These are phyloP conservation scores for Polytolypa hystricis DNA, from an alignment of 2,329 filamentous ascomycete species.

Conservation along the genomic window DNA sequence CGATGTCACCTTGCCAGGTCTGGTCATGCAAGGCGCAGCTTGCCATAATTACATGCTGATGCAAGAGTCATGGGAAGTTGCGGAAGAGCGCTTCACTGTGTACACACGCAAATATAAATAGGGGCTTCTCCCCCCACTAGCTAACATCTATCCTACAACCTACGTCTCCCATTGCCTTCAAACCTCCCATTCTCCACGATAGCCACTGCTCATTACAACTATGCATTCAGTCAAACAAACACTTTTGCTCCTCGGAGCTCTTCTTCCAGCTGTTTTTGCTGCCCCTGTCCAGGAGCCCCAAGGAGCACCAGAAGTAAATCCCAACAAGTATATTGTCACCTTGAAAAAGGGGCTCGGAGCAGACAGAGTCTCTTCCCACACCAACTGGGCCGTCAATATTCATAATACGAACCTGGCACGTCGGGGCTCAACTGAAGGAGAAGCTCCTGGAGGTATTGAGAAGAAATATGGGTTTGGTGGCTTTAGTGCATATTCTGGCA, in stretches of 20 bases:
- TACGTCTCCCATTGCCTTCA: too few species aligned
- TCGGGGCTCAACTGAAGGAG: neutral
- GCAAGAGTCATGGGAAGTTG: too few species aligned
- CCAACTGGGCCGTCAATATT: conserved; percentile 2
- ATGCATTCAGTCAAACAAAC: neutral
- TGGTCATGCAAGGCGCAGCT: too few species aligned
- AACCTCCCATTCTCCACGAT: too few species aligned
- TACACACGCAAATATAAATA: too few species aligned
- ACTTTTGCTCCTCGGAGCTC: neutral
- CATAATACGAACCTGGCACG: neutral
- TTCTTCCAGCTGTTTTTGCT: conserved; percentile 8
- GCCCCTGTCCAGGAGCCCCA: conserved; percentile 1
- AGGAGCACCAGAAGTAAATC: neutral
- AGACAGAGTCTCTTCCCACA: conserved; percentile 2
- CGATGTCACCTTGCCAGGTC: too few species aligned
- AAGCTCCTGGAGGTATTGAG: neutral
- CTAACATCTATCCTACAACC: too few species aligned
- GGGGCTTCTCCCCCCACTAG: too few species aligned
- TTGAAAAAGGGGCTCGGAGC: conserved; percentile 1
- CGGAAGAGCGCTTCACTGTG: too few species aligned
- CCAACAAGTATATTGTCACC: conserved; percentile 3
- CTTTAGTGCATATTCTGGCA: conserved; percentile 4
- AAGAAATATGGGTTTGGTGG: neutral
- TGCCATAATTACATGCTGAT: too few species aligned
- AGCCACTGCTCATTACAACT: neutral